Evolutionary conservation across 1,139 yeast species (phyloP).

Genomic region (Taiozyma sp.): DNA sequence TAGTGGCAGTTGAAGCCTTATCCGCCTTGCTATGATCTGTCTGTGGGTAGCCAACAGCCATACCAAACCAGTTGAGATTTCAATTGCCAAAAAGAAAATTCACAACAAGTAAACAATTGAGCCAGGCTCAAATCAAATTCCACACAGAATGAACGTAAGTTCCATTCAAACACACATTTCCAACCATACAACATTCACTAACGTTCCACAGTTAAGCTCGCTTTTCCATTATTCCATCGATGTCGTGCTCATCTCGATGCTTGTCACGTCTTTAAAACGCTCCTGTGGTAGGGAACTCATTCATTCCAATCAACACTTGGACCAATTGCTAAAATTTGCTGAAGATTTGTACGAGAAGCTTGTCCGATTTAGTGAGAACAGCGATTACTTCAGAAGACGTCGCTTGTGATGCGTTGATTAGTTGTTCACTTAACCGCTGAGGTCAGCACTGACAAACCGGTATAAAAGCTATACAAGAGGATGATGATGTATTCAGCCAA

Average conservation of each 20-base stretch:
- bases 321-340: not conserved
- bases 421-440: not conserved
- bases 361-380: not conserved
- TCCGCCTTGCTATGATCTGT: too few relatives aligned
- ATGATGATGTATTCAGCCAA: too few relatives aligned
- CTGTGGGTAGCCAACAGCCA: too few relatives aligned
- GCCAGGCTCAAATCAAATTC: too few relatives aligned
- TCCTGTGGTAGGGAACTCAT: not conserved
- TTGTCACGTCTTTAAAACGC: not conserved
- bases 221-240: not conserved
- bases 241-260: not conserved
- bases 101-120: too few relatives aligned
- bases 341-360: not conserved
- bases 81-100: too few relatives aligned
- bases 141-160: too few relatives aligned
- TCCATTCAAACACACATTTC: too few relatives aligned
- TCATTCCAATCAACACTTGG: not conserved
- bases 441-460: not conserved
- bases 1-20: too few relatives aligned
- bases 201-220: not conserved
- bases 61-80: too few relatives aligned
- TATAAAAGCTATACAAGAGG: not conserved
- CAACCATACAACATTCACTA: not conserved
- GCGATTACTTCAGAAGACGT: not conserved
- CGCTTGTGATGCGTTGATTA: not conserved